Conservation (phyloP, 768 basidiomycete genomes). For the Boletus subparvulus region DNA sequence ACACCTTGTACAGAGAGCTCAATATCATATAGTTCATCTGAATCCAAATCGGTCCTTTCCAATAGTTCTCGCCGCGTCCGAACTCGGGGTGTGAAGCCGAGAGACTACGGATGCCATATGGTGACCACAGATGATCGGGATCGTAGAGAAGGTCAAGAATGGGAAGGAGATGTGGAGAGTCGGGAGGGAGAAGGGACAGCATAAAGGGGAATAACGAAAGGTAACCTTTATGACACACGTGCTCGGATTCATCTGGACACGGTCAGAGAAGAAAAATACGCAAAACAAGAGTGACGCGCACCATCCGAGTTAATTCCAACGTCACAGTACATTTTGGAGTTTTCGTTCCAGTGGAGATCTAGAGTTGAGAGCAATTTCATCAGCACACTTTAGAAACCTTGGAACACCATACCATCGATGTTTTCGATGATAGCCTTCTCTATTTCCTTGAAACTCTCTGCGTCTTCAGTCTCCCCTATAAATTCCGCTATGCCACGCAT, state of each 20-base stretch:
- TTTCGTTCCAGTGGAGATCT: constrained; percentile 95
- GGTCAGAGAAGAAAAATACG: neutral
- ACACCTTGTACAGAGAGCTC: constrained; percentile 72
- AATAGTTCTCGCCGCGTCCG: constrained; percentile 93
- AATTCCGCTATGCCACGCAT: constrained; percentile 90
- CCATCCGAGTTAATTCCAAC: constrained; percentile 82
- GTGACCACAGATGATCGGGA: constrained; percentile 88
- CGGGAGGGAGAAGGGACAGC: constrained; percentile 70
- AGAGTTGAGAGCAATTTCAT: neutral
- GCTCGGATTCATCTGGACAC: constrained; percentile 79
- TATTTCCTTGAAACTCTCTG: constrained; percentile 68
- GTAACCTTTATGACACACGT: constrained; percentile 91
- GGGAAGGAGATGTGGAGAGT: constrained; percentile 78
- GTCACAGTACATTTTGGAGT: constrained; percentile 92
- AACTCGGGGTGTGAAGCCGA: constrained; percentile 88
- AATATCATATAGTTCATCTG: constrained; percentile 96
- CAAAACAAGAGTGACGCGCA: constrained; percentile 31
- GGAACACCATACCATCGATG: constrained; percentile 64
- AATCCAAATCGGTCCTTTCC: constrained; percentile 96
- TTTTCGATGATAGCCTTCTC: constrained; percentile 82
- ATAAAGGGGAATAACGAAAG: constrained; percentile 93
- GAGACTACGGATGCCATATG: constrained; percentile 84
- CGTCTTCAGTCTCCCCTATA: constrained; percentile 84
- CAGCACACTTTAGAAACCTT: neutral
- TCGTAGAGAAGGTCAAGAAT: constrained; percentile 79